Conservation (phyloP, 169 alveolate genomes). For the Plasmodium cynomolgi region DNA sequence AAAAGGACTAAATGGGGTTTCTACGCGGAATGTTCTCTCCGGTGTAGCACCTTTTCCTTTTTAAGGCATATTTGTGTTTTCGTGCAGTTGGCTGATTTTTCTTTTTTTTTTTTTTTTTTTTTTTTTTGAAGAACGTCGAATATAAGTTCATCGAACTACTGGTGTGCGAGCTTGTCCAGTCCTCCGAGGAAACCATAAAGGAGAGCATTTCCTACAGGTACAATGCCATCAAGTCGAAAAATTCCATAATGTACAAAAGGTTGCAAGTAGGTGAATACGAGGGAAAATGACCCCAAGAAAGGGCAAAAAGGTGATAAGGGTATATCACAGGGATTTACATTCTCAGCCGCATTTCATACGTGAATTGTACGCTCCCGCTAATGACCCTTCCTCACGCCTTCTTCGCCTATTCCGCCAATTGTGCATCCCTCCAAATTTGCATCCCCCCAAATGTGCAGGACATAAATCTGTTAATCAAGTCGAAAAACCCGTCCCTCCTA, state of each 20-base stretch:
- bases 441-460: conserved; percentile 49
- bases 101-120: conserved; percentile 1
- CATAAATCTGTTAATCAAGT: conserved; percentile 83
- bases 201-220: conserved; percentile 92
- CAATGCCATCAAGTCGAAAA: conserved; percentile 85
- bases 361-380: not conserved
- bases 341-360: not conserved
- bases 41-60: not conserved
- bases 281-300: not conserved
- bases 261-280: conserved; percentile 30
- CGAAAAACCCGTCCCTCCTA: conserved; percentile 91
- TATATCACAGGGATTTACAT: not conserved
- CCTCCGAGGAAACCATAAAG: conserved; percentile 92
- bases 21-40: not conserved
- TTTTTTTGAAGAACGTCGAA: conserved; percentile 89
- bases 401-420: not conserved
- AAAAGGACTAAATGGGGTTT: not conserved
- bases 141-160: conserved; percentile 95
- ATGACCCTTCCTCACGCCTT: not conserved
- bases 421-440: too few species aligned
- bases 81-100: not conserved
- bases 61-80: not conserved
- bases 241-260: conserved; percentile 37
- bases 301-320: not conserved
- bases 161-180: conserved; percentile 89